Conservation (phyloP, 345 rosid genomes). For the Citrus unshiu region DNA sequence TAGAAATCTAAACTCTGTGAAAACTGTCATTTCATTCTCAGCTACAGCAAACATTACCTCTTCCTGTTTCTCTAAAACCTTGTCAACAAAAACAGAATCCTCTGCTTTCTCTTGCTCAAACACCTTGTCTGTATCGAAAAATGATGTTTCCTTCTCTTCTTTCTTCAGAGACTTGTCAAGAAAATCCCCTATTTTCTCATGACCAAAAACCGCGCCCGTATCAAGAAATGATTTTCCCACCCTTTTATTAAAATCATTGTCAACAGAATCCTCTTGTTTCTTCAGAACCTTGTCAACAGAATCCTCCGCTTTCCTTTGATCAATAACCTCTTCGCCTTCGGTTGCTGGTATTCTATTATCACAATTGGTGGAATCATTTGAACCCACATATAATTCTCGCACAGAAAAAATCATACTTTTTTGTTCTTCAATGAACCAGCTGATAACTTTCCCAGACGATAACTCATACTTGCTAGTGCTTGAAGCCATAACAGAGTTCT, state of each 20-base stretch:
- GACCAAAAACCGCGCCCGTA: neutral
- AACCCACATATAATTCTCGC: conserved; percentile 24
- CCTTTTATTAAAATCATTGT: neutral
- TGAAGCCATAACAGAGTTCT: conserved; percentile 18
- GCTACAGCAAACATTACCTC: neutral
- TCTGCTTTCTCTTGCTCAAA: conserved; percentile 2
- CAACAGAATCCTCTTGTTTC: neutral
- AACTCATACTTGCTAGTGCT: conserved; percentile 40
- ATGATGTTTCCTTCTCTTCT: neutral
- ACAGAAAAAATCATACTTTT: conserved; percentile 34
- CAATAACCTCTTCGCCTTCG: neutral
- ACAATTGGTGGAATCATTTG: neutral
- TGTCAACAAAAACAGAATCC: neutral
- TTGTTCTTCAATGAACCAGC: conserved; percentile 53
- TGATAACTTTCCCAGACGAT: conserved; percentile 27
- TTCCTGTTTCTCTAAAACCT: conserved; percentile 5
- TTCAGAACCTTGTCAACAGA: conserved; percentile 4
- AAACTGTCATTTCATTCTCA: neutral
- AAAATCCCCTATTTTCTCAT: conserved; percentile 2
- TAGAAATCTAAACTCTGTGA: neutral
- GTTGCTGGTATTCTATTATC: neutral
- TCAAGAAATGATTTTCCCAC: neutral
- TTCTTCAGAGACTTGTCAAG: neutral
- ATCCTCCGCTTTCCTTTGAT: conserved; percentile 18
- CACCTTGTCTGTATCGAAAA: neutral